Evolutionary conservation across 2,329 filamentous ascomycete genomes (phyloP).

Genomic region (Epichloe glyceriae): DNA sequence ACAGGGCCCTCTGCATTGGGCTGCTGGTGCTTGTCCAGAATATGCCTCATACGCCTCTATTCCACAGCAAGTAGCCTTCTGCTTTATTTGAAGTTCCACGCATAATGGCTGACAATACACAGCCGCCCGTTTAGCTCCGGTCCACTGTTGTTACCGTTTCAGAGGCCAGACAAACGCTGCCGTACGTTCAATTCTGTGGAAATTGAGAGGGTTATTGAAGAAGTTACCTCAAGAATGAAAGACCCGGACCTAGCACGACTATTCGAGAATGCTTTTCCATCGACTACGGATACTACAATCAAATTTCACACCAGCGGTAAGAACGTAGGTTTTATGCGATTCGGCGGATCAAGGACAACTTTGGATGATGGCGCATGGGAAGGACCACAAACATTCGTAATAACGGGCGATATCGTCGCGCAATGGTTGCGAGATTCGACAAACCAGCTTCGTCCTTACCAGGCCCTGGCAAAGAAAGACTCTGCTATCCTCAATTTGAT

Average conservation of each 20-base stretch:
- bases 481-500: constrained; percentile 66
- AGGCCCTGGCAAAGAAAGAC: constrained; percentile 71
- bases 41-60: constrained; percentile 26
- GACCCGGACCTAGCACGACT: constrained; percentile 81
- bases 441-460: constrained; percentile 87
- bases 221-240: constrained; percentile 66
- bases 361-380: constrained; percentile 55
- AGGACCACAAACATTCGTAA: constrained; percentile 82
- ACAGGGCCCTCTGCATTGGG: constrained; percentile 11
- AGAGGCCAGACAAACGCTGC: constrained; percentile 68
- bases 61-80: constrained; percentile 22
- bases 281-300: constrained; percentile 71
- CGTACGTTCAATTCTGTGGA: constrained; percentile 79
- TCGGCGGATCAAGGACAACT: constrained; percentile 16
- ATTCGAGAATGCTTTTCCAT: constrained; percentile 92
- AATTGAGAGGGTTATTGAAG: constrained; percentile 77
- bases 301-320: constrained; percentile 66
- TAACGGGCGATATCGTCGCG: constrained; percentile 84
- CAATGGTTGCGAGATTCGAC: constrained; percentile 89
- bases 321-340: constrained; percentile 24
- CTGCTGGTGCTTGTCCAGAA: constrained; percentile 24
- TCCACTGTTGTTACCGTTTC: constrained; percentile 68
- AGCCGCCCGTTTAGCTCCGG: constrained; percentile 72
- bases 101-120: neutral
- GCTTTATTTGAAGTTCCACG: neutral